Evolutionary conservation across 2,329 filamentous ascomycete genomes (phyloP), one percentile per base, ranked within the genome.

Genomic region (Apiospora pterosperma): DNA sequence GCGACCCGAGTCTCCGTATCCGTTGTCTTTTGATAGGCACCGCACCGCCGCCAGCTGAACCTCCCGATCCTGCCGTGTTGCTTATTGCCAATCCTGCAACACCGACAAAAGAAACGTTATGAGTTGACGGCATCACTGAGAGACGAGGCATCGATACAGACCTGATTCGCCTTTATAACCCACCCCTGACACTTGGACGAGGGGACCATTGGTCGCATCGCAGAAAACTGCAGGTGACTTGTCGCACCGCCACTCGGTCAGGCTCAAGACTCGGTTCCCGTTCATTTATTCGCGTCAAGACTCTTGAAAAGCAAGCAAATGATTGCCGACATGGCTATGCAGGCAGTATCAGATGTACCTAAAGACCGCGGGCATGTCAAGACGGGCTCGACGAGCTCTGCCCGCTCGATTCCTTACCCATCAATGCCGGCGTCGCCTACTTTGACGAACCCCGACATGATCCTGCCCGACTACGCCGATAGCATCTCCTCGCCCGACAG

Each of bases 401-500:
- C n/a, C 25, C 58, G n/a, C 34, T 60, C 58, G 58, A 60, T 60
- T 4, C 58, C 34, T 16, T 36, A 59, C 21, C 55, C 55, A 19
- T 59, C 28, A 77, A 74, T 83, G 65, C 89, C 91, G 68, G 88
- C 88, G 14, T 96, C 92, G 66, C 94, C 94, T 59, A 97, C 94
- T 2, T 82, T 97, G 72, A 96, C 93, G 64, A 96, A 97, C 77
- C 93, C 93, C 62, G 94, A 97, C 76, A 94, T 97, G 92, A 97
- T 97, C 72, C 81, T 97, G 62, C 94, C 94, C 66, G 89, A 91
- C 75, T 88, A 90, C 73, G 38, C 88, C 69, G 84, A 83, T 76
- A 75, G 85, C 76, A 76, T 81, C 76, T 78, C 85, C 73, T 81
- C 83, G 75, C 80, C 83, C 74, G 78, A 86, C 72, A 77, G 79